phyloP scores from a whole-genome alignment of 495 filamentous ascomycete species.

The Aspergillus carlsbadensis region DNA sequence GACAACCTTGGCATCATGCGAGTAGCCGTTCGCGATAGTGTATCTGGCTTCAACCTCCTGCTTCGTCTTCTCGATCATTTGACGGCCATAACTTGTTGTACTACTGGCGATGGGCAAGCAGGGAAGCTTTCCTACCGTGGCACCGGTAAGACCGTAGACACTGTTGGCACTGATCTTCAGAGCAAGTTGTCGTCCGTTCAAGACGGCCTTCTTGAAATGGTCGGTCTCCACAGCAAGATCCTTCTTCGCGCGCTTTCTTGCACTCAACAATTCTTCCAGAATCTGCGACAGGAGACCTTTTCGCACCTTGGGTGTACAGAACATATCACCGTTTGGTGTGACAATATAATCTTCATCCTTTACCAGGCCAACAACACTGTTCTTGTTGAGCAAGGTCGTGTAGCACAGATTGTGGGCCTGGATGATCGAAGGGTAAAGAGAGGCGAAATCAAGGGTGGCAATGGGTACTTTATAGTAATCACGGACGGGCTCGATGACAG shows the following conservation, averaged over 20 bases:
- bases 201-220: conserved; percentile 93
- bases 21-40: conserved; percentile 90
- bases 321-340: conserved; percentile 91
- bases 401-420: conserved; percentile 99
- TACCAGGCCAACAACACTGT: conserved; percentile 68
- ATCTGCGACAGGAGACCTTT: conserved; percentile 95
- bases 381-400: conserved; percentile 86
- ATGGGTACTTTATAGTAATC: conserved; percentile 93
- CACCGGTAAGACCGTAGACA: conserved; percentile 96
- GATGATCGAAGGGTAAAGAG: conserved; percentile 97
- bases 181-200: conserved; percentile 96
- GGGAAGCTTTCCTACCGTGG: conserved; percentile 91
- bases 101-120: conserved; percentile 95
- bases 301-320: conserved; percentile 80
- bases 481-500: conserved; percentile 91
- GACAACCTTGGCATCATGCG: conserved; percentile 91
- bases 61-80: conserved; percentile 99
- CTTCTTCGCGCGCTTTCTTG: conserved; percentile 89
- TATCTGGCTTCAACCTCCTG: conserved; percentile 86
- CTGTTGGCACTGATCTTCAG: conserved; percentile 97
- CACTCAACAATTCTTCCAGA: conserved; percentile 84
- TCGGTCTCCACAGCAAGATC: conserved; percentile 91
- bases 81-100: conserved; percentile 90
- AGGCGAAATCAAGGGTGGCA: conserved; percentile 98
- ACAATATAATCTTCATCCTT: conserved; percentile 95